Percentiles rank a stretch among this genome's conserved stretches.
phyloP scores from a whole-genome alignment of 192 early-diverging fungal species.

The Helicostylum pulchrum region DNA sequence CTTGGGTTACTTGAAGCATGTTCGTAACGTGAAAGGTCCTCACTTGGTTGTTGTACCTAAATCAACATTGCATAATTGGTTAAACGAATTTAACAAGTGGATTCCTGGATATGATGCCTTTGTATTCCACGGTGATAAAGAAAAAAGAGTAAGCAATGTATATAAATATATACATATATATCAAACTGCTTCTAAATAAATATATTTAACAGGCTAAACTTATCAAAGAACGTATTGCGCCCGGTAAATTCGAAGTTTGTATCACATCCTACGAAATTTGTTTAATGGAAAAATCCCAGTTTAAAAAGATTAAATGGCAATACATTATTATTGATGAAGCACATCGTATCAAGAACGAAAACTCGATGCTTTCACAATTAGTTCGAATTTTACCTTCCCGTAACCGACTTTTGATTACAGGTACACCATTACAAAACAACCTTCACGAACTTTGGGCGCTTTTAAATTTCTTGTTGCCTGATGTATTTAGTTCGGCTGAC shows the following conservation, averaged over 20 bases:
- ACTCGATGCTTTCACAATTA: slow-evolving; percentile 93
- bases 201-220: slow-evolving; percentile 44
- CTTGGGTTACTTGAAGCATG: slow-evolving; percentile 90
- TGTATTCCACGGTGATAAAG: slow-evolving; percentile 88
- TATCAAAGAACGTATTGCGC: slow-evolving; percentile 51
- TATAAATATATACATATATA: background rate
- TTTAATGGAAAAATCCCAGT: slow-evolving; percentile 79
- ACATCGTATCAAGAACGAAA: slow-evolving; percentile 98
- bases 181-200: background rate
- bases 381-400: slow-evolving; percentile 85
- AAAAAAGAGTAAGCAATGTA: slow-evolving; percentile 62
- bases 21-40: slow-evolving; percentile 71
- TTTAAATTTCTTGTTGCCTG: slow-evolving; percentile 95
- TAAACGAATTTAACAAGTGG: slow-evolving; percentile 89
- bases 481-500: slow-evolving; percentile 91
- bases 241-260: slow-evolving; percentile 82
- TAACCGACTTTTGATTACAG: slow-evolving; percentile 89
- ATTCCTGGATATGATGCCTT: slow-evolving; percentile 84
- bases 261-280: slow-evolving; percentile 98
- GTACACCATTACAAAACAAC: slow-evolving; percentile 97
- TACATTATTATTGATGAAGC: slow-evolving; percentile 95
- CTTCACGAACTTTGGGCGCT: slow-evolving; percentile 98
- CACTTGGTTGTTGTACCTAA: slow-evolving; percentile 97
- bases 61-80: slow-evolving; percentile 96
- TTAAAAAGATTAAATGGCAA: slow-evolving; percentile 86